These are phyloP conservation scores for Dactylellina leptospora DNA, from an alignment of 2,329 filamentous ascomycete genomes.

Conservation along the genomic window DNA sequence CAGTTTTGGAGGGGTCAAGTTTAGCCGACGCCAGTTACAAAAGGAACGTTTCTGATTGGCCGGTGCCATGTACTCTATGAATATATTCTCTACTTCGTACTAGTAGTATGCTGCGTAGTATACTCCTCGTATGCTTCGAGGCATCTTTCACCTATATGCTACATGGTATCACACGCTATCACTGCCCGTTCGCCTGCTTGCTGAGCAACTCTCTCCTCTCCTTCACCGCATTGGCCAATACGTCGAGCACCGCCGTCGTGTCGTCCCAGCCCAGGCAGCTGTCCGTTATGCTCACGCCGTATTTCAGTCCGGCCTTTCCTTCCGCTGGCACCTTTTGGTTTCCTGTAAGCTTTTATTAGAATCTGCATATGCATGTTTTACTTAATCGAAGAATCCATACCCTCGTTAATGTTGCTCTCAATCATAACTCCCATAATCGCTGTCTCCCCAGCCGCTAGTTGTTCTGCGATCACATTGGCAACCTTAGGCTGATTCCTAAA, in stretches of 20 bases:
- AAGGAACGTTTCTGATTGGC: slow-evolving; percentile 38
- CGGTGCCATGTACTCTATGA: neutral
- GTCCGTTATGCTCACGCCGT: slow-evolving; percentile 93
- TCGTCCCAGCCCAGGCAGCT: slow-evolving; percentile 86
- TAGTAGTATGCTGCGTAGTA: too few species aligned
- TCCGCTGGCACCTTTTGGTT: slow-evolving; percentile 88
- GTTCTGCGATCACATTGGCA: slow-evolving; percentile 79
- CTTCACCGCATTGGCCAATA: slow-evolving; percentile 83
- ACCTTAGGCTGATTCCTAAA: slow-evolving; percentile 97
- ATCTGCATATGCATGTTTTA: neutral
- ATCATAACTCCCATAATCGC: slow-evolving; percentile 98
- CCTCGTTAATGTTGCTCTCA: slow-evolving; percentile 95
- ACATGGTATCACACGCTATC: too few species aligned
- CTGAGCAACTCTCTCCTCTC: slow-evolving; percentile 69
- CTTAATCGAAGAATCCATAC: too few species aligned
- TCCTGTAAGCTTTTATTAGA: slow-evolving; percentile 59
- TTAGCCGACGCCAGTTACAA: slow-evolving; percentile 50
- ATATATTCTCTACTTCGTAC: too few species aligned
- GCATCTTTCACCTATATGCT: too few species aligned
- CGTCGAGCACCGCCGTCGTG: slow-evolving; percentile 71
- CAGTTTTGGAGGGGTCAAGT: slow-evolving; percentile 48
- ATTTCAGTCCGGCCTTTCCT: slow-evolving; percentile 79
- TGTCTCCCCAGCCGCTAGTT: slow-evolving; percentile 85
- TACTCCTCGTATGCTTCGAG: too few species aligned
- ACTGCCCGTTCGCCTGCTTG: slow-evolving; percentile 52